A percentile compares a stretch with the other conserved stretches of the same genome.
Conservation (phyloP, 257 asterid species). For the Przewalskia tangutica region DNA sequence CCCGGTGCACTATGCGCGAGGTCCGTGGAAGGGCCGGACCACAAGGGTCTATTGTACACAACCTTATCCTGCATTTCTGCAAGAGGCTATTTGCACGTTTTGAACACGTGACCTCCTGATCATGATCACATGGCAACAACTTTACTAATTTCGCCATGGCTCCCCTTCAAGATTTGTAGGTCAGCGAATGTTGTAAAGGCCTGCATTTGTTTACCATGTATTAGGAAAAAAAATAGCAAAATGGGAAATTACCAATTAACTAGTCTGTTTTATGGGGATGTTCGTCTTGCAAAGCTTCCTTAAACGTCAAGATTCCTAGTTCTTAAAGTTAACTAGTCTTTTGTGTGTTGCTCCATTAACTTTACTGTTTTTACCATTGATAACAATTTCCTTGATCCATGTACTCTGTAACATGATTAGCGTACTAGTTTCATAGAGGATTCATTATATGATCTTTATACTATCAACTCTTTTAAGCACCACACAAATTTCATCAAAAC, state of each 20-base stretch:
- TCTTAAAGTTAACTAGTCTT: background rate
- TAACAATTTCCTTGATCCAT: background rate
- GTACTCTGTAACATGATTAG: background rate
- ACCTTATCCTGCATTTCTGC: no score
- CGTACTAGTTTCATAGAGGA: background rate
- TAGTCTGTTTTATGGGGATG: background rate
- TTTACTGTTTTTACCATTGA: background rate
- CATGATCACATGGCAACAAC: no score
- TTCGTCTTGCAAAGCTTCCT: slow-evolving; percentile 2
- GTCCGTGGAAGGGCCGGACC: no score
- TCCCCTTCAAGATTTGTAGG: no score
- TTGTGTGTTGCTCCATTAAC: background rate
- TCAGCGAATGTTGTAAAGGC: background rate
- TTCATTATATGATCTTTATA: background rate
- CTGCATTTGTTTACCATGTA: slow-evolving; percentile 7
- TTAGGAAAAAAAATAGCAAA: background rate
- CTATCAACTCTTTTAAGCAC: no score
- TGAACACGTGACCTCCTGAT: no score
- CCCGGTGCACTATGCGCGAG: no score
- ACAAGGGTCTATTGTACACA: no score
- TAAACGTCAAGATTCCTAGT: background rate
- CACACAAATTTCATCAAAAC: no score
- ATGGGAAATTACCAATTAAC: slow-evolving; percentile 5
- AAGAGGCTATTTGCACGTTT: no score
- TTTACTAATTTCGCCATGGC: no score